Conservation (phyloP, 257 asterid genomes). For the Solanum peruvianum region DNA sequence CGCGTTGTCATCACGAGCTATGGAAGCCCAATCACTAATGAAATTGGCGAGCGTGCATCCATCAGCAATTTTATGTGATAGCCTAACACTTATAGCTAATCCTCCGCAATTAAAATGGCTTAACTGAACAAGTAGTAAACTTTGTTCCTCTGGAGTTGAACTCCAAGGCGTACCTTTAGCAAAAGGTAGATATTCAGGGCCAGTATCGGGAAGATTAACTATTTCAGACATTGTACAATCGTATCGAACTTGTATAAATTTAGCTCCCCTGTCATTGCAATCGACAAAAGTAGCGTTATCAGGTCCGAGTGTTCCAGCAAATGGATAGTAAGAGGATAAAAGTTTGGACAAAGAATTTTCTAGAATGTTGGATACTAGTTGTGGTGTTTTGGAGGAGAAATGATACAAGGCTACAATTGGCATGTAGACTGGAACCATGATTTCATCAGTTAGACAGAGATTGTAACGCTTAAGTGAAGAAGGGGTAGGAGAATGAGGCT, state of each 20-base stretch:
- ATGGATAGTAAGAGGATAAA: constrained; percentile 1
- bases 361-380: background rate
- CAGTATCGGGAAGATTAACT: background rate
- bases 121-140: background rate
- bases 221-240: background rate
- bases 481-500: background rate
- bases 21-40: background rate
- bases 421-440: background rate
- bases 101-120: constrained; percentile 6
- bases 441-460: background rate
- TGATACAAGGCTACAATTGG: background rate
- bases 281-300: background rate
- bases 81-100: background rate
- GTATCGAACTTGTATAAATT: background rate
- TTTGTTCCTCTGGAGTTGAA: background rate
- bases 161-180: background rate
- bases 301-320: background rate
- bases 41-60: background rate
- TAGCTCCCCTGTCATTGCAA: background rate
- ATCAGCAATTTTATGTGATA: constrained; percentile 1
- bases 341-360: background rate
- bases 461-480: background rate
- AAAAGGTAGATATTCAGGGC: background rate
- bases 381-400: background rate
- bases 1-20: background rate